Evolutionary conservation across 2,329 filamentous ascomycete genomes (phyloP).

Genomic region (Ascochyta clinopodiicola): DNA sequence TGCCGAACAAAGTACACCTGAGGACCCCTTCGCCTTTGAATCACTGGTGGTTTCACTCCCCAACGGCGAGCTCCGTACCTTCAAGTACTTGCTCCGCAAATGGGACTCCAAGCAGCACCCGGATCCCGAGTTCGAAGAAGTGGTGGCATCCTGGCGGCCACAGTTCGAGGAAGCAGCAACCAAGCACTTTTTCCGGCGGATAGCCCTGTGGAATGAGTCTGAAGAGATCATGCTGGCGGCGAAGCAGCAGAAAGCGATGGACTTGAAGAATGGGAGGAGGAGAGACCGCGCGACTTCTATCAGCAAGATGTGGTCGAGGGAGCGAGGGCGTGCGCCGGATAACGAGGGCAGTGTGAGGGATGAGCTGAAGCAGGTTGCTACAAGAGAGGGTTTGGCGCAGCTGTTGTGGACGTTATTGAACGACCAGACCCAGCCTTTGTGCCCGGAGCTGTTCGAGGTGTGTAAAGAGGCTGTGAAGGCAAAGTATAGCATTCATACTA

Average conservation of each 20-base stretch:
- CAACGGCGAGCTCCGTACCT: conserved; percentile 31
- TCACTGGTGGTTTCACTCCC: conserved; percentile 20
- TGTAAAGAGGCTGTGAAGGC: conserved; percentile 28
- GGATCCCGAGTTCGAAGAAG: conserved; percentile 27
- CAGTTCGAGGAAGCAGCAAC: conserved; percentile 28
- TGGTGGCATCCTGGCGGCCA: conserved; percentile 8
- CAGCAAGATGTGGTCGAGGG: conserved; percentile 23
- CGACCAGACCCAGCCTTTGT: conserved; percentile 17
- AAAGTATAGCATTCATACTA: conserved; percentile 24
- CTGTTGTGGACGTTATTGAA: conserved; percentile 33
- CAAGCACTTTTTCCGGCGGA: conserved; percentile 32
- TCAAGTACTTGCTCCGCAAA: conserved; percentile 28
- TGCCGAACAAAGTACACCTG: conserved; percentile 10
- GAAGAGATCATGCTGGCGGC: conserved; percentile 22
- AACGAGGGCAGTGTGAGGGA: conserved; percentile 9
- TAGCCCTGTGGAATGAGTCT: conserved; percentile 29
- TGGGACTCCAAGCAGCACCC: conserved; percentile 24
- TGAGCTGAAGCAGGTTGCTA: conserved; percentile 31
- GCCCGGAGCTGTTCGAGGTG: conserved; percentile 18
- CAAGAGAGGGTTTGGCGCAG: conserved; percentile 34
- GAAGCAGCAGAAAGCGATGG: conserved; percentile 18
- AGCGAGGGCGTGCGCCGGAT: conserved; percentile 13
- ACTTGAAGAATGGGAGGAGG: conserved; percentile 18
- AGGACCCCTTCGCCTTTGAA: conserved; percentile 24
- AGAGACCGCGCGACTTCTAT: conserved; percentile 16